These are phyloP conservation scores for Ophiostoma piceae DNA, from an alignment of 2,329 filamentous ascomycete species.

Conservation along the genomic window DNA sequence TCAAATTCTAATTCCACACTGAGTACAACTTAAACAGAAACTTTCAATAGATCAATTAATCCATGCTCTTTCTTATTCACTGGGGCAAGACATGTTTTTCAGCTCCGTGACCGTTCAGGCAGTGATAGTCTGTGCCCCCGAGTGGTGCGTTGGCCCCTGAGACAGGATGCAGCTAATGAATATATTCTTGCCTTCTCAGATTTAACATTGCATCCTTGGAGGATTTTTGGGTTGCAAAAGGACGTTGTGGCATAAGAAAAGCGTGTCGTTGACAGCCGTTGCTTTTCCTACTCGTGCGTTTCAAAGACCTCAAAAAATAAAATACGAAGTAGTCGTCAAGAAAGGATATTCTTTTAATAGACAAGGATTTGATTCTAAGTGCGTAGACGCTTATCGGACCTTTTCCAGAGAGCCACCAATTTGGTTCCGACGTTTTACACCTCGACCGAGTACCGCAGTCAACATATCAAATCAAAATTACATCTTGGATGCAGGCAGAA, in stretches of 20 bases:
- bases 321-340: neutral
- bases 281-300: neutral
- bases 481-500: neutral
- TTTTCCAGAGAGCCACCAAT: neutral
- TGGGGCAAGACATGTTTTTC: neutral
- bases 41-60: neutral
- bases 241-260: neutral
- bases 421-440: neutral
- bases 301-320: neutral
- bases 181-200: neutral
- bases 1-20: too few relatives aligned
- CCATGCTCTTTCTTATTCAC: neutral
- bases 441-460: neutral
- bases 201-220: neutral
- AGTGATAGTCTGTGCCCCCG: neutral
- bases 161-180: neutral
- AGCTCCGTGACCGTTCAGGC: neutral
- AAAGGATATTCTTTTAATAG: too few relatives aligned
- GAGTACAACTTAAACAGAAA: too few relatives aligned
- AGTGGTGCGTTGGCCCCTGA: slow-evolving; percentile 7
- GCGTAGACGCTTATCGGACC: neutral
- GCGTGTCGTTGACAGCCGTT: neutral
- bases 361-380: neutral
- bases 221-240: too few relatives aligned
- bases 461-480: neutral